phyloP scores from a whole-genome alignment of 805 yeast genomes.

The Barnettozyma siamensis region DNA sequence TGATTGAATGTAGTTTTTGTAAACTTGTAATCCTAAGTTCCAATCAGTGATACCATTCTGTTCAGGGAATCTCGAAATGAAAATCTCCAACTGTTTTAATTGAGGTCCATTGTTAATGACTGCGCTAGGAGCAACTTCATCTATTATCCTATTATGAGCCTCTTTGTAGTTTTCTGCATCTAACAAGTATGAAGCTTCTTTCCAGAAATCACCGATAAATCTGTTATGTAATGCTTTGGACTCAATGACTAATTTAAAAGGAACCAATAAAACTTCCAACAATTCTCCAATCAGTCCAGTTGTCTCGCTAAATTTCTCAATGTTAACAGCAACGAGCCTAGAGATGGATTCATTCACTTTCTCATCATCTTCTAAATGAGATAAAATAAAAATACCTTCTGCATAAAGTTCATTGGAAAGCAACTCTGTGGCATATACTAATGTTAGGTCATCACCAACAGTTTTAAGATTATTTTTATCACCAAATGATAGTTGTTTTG shows the following conservation, averaged over 20 bases:
- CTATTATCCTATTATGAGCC: slow-evolving; percentile 56
- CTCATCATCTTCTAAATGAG: slow-evolving; percentile 48
- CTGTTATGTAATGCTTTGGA: slow-evolving; percentile 56
- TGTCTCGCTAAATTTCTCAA: slow-evolving; percentile 15
- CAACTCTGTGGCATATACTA: slow-evolving; percentile 46
- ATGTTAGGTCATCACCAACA: slow-evolving; percentile 34
- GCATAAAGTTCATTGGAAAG: slow-evolving; percentile 41
- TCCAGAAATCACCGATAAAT: slow-evolving; percentile 43
- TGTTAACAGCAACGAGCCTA: slow-evolving; percentile 23
- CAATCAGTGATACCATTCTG: slow-evolving; percentile 40
- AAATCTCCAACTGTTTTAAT: slow-evolving; percentile 26
- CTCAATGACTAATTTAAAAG: slow-evolving; percentile 42
- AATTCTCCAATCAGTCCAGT: slow-evolving; percentile 30
- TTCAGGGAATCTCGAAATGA: slow-evolving; percentile 41
- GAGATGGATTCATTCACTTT: slow-evolving; percentile 37
- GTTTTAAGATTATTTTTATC: slow-evolving; percentile 3
- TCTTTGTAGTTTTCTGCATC: slow-evolving; percentile 53
- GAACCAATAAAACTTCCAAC: slow-evolving; percentile 39
- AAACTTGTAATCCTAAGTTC: slow-evolving; percentile 55
- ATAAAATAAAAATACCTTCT: slow-evolving; percentile 58
- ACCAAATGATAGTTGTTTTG: slow-evolving; percentile 23
- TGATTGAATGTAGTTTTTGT: slow-evolving; percentile 41
- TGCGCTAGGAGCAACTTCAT: slow-evolving; percentile 65
- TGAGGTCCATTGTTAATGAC: slow-evolving; percentile 43
- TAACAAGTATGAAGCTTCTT: slow-evolving; percentile 56